Conservation (phyloP, 768 basidiomycete species). For the Albatrellus ellisii region DNA sequence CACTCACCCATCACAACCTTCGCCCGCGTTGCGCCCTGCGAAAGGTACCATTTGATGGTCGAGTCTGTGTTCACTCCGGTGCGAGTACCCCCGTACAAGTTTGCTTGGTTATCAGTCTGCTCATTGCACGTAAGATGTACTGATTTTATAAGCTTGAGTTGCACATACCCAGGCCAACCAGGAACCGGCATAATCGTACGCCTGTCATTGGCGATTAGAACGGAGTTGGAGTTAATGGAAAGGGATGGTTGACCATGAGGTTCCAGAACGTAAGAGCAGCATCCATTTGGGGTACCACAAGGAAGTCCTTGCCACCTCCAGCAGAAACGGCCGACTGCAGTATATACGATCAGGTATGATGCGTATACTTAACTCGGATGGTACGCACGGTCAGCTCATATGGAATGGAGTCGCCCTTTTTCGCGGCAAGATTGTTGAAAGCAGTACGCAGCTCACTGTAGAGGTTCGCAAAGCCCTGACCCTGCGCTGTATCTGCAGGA, state of each 20-base stretch:
- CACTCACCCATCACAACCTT: conserved; percentile 55
- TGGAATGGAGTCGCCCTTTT: conserved; percentile 47
- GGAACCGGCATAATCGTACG: conserved; percentile 67
- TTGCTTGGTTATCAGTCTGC: conserved; percentile 44
- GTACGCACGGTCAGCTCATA: conserved; percentile 39
- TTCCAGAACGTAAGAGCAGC: conserved; percentile 64
- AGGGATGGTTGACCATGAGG: conserved; percentile 41
- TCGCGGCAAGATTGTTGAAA: conserved; percentile 40
- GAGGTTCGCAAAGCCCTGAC: conserved; percentile 55
- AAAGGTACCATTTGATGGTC: conserved; percentile 47
- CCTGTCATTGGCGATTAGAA: conserved; percentile 22
- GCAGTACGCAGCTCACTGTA: conserved; percentile 47
- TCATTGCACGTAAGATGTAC: neutral
- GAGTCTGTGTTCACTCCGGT: conserved; percentile 56
- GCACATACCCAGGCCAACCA: conserved; percentile 44
- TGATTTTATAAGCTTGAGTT: neutral
- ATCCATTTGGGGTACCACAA: conserved; percentile 53
- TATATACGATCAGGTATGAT: neutral
- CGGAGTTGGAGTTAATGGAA: neutral
- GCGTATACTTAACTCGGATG: neutral
- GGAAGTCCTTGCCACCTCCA: conserved; percentile 42
- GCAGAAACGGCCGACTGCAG: conserved; percentile 45
- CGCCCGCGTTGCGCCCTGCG: conserved; percentile 43
- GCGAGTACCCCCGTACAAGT: conserved; percentile 50
- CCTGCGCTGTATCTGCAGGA: conserved; percentile 42